Evolutionary conservation across 306 rosid species (phyloP).

Genomic region (Lathyrus sativus): DNA sequence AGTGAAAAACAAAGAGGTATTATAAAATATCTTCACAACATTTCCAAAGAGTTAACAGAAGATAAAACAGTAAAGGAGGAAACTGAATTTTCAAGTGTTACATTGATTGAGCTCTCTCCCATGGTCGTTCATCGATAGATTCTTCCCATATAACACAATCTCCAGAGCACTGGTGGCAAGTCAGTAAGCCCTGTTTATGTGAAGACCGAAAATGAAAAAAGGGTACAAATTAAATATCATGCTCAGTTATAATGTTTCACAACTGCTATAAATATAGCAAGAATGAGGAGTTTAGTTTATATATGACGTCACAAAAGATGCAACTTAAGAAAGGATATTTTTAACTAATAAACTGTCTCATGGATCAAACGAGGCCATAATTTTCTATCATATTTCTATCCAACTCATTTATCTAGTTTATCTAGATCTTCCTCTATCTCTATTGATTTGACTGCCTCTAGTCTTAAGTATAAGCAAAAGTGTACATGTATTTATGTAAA

Average conservation of each 20-base stretch:
- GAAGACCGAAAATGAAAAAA: conserved; percentile 18
- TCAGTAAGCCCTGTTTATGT: conserved; percentile 72
- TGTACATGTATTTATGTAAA: too few species aligned
- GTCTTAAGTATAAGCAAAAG: too few species aligned
- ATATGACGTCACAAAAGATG: conserved; percentile 25
- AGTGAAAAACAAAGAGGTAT: not conserved
- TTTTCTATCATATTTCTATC: too few species aligned
- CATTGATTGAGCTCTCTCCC: conserved; percentile 93
- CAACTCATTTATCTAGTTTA: too few species aligned
- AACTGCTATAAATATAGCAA: conserved; percentile 17
- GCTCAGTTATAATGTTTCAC: conserved; percentile 2
- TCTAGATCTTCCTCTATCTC: too few species aligned
- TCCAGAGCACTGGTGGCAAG: conserved; percentile 85
- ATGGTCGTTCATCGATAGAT: conserved; percentile 85
- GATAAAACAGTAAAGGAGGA: conserved; percentile 6
- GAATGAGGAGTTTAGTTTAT: conserved; percentile 8
- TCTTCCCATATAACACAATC: conserved; percentile 97
- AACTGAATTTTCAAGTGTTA: conserved; percentile 37
- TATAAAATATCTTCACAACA: not conserved
- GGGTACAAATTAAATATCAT: conserved; percentile 22
- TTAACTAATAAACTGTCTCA: not conserved
- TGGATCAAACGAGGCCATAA: too few species aligned
- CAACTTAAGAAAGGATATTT: not conserved
- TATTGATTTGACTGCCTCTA: too few species aligned
- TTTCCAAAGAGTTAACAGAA: conserved; percentile 28